These are phyloP conservation scores for Dalechampia spathulata DNA, from an alignment of 441 rosid species.

Conservation along the genomic window DNA sequence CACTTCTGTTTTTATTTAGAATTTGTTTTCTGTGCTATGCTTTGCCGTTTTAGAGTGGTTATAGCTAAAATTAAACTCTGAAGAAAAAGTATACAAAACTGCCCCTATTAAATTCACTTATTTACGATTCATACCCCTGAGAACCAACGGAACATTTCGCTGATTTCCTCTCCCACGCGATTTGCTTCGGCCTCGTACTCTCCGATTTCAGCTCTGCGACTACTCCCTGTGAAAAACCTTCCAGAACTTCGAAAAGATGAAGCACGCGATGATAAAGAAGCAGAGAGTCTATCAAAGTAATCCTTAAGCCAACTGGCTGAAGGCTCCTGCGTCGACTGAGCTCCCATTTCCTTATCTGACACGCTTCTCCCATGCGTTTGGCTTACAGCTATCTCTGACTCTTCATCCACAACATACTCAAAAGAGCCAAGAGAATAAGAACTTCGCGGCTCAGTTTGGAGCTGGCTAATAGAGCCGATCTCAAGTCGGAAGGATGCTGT, in stretches of 20 bases:
- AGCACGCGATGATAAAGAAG: conserved; percentile 62
- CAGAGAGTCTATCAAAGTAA: conserved; percentile 66
- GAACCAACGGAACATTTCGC: conserved; percentile 84
- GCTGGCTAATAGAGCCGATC: conserved; percentile 79
- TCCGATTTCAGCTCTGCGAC: conserved; percentile 57
- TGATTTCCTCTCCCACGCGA: conserved; percentile 73
- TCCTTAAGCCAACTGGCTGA: conserved; percentile 85
- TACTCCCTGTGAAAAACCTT: conserved; percentile 68
- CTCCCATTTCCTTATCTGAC: conserved; percentile 41
- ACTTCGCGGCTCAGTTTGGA: conserved; percentile 28
- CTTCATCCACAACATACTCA: conserved; percentile 70
- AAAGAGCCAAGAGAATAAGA: conserved; percentile 82
- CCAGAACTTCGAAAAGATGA: conserved; percentile 74
- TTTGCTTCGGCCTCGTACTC: conserved; percentile 62
- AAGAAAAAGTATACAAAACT: background rate
- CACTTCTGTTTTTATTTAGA: background rate
- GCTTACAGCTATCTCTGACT: conserved; percentile 43
- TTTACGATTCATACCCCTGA: conserved; percentile 57
- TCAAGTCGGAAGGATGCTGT: conserved; percentile 48
- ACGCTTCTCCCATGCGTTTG: conserved; percentile 33
- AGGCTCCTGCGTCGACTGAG: no score
- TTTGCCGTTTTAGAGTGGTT: background rate
- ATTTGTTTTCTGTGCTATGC: background rate
- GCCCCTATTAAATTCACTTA: background rate
- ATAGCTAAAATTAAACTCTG: conserved; percentile 1